Evolutionary conservation across 176 grass and related monocot genomes (phyloP).

Genomic region (Dactylis glomerata): DNA sequence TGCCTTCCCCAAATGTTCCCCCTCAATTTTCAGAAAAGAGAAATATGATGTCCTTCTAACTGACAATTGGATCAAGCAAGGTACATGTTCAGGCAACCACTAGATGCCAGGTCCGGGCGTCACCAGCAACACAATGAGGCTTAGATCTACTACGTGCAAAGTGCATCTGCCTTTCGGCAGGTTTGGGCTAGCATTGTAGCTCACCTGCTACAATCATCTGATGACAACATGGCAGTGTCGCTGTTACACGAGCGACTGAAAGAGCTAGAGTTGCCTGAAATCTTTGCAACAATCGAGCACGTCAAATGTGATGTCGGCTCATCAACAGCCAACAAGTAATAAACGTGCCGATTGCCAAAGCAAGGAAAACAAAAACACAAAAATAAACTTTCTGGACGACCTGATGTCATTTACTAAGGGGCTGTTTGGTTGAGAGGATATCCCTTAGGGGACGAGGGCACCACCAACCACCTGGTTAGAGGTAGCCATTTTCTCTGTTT

Average conservation of each 20-base stretch:
- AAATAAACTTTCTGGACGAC: neutral
- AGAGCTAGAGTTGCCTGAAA: neutral
- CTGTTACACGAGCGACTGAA: too few species aligned
- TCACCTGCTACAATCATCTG: neutral
- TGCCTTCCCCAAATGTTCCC: slow-evolving; percentile 34
- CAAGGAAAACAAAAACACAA: neutral
- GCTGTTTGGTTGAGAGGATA: too few species aligned
- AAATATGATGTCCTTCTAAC: neutral
- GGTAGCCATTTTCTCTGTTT: too few species aligned
- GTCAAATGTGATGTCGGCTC: neutral
- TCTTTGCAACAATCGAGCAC: neutral
- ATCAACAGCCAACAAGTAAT: neutral
- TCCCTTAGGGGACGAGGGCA: too few species aligned
- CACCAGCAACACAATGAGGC: too few species aligned
- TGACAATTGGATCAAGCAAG: slow-evolving; percentile 17
- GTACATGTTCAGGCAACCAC: neutral
- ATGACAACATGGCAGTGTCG: neutral
- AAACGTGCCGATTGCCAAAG: neutral
- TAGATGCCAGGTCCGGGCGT: neutral
- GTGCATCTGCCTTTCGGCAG: too few species aligned
- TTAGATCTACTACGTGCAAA: too few species aligned
- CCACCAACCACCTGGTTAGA: too few species aligned
- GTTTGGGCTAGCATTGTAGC: neutral
- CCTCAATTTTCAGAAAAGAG: neutral
- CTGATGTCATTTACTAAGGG: too few species aligned